Evolutionary conservation across 108 stramenopile genomes (phyloP), one percentile per base, ranked within the genome.

Genomic region (Mediolabrus comicus): DNA sequence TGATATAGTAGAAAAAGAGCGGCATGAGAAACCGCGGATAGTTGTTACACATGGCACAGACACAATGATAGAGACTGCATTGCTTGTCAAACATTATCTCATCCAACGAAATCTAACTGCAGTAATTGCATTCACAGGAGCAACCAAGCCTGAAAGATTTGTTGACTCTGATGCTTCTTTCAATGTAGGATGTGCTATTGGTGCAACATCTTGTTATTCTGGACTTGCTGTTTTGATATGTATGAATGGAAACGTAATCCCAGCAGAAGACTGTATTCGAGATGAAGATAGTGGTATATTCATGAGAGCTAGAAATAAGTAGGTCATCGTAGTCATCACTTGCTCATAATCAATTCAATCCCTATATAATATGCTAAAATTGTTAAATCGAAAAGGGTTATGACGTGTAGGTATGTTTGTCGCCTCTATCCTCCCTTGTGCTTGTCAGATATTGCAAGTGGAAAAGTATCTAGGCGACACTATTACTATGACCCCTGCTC

Each of bases 41-140:
- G 70, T 85, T 46, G 59, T 85, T 6, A 85, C 84, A 14, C 84
- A 85, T 74, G 84, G 84, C 3, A 85, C 84, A 1, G 84, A 85
- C 46, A 85, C 81, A 3, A 80, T 85, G 84, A 71, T 75, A 13
- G 81, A 82, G 19, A 82, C 81, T 56, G 84, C 81, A 9, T 19
- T 26, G 26, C 80, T 29, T 28, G 28, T 85, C n/a, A 56, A 64
- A 7, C 29, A 65, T 32, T n/a, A 46, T 19, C 2, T 77, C 0
- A 32, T n/a, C 5, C 2, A 10, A 27, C 26, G 28, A 28, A 3
- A 31, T 31, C 2, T 12, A 0, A 28, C 13, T 31, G 16, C 54
- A 63, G 54, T 67, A 12, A 69, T 84, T 52, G 72, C 81, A 28
- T 74, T 84, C 39, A 85, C 84, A 16, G 84, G 84, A 28, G 80